These are phyloP conservation scores for Bonia amplexicaulis DNA, from an alignment of 176 grass and related monocot genomes.

Conservation along the genomic window DNA sequence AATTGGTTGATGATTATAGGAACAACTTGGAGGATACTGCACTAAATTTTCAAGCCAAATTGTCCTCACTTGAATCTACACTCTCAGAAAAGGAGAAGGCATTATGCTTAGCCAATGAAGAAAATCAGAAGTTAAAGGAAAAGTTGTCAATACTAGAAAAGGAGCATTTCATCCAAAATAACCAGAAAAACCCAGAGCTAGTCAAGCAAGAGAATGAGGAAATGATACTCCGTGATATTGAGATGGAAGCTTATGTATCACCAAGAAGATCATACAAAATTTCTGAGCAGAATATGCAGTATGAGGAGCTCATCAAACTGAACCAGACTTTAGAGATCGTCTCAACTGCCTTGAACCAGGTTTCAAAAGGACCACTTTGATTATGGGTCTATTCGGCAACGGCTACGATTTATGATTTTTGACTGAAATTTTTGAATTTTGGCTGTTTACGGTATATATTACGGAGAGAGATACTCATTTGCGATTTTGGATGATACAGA, in stretches of 20 bases:
- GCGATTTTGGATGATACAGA: too few species aligned
- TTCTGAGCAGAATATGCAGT: slow-evolving; percentile 33
- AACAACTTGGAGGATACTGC: slow-evolving; percentile 35
- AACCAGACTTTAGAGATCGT: slow-evolving; percentile 36
- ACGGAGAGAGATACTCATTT: too few species aligned
- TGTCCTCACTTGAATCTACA: slow-evolving; percentile 45
- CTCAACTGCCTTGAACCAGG: slow-evolving; percentile 47
- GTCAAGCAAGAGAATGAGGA: slow-evolving; percentile 43
- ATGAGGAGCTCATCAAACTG: slow-evolving; percentile 48
- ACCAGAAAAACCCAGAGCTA: slow-evolving; percentile 30
- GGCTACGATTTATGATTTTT: too few species aligned
- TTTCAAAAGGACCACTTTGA: too few species aligned
- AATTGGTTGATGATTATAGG: slow-evolving; percentile 41
- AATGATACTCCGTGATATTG: slow-evolving; percentile 63
- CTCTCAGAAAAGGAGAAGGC: slow-evolving; percentile 57
- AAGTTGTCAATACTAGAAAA: slow-evolving; percentile 41
- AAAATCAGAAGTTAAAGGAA: slow-evolving; percentile 69
- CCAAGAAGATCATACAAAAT: slow-evolving; percentile 33
- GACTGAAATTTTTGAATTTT: too few species aligned
- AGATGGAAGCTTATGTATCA: slow-evolving; percentile 46
- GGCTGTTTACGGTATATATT: too few species aligned
- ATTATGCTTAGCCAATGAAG: slow-evolving; percentile 49
- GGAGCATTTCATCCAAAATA: slow-evolving; percentile 5
- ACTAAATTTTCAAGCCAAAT: slow-evolving; percentile 37
- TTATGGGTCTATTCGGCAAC: too few species aligned